phyloP scores from a whole-genome alignment of 2,329 filamentous ascomycete genomes.

The Drechslerella coelobrocha region DNA sequence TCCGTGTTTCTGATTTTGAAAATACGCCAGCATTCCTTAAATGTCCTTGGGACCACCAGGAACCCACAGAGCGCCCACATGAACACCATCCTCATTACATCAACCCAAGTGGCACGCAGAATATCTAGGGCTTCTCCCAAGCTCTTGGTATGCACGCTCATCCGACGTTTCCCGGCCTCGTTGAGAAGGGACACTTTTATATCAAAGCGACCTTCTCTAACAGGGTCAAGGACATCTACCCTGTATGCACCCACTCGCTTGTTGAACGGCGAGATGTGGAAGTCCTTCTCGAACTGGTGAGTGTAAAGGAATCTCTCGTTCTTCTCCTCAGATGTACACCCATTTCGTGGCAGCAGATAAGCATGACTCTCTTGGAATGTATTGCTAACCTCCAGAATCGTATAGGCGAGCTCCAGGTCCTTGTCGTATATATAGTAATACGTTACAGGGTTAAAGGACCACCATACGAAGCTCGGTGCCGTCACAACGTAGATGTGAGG shows the following conservation, averaged over 20 bases:
- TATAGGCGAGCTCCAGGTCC: slow-evolving; percentile 65
- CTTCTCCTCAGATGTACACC: slow-evolving; percentile 47
- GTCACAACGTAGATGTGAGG: slow-evolving; percentile 75
- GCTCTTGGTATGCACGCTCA: slow-evolving; percentile 53
- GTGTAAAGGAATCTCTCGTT: slow-evolving; percentile 33
- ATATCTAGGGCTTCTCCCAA: slow-evolving; percentile 52
- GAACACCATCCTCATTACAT: slow-evolving; percentile 48
- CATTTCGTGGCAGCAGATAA: slow-evolving; percentile 66
- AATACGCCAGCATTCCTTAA: slow-evolving; percentile 53
- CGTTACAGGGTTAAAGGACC: slow-evolving; percentile 76
- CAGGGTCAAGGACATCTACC: slow-evolving; percentile 61
- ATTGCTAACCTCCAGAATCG: slow-evolving; percentile 78
- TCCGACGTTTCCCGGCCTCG: slow-evolving; percentile 51
- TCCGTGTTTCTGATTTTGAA: slow-evolving; percentile 50
- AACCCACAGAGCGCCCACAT: slow-evolving; percentile 52
- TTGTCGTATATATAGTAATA: slow-evolving; percentile 78
- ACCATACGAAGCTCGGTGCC: slow-evolving; percentile 71
- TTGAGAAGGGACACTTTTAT: slow-evolving; percentile 53
- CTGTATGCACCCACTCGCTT: slow-evolving; percentile 61
- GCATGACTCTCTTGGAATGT: slow-evolving; percentile 75
- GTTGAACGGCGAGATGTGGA: slow-evolving; percentile 80
- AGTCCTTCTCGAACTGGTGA: slow-evolving; percentile 66
- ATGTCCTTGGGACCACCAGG: slow-evolving; percentile 52
- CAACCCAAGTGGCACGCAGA: slow-evolving; percentile 46
- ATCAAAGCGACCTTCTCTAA: slow-evolving; percentile 55